phyloP scores from a whole-genome alignment of 164 flowering plant genomes.

The Aristolochia californica region DNA sequence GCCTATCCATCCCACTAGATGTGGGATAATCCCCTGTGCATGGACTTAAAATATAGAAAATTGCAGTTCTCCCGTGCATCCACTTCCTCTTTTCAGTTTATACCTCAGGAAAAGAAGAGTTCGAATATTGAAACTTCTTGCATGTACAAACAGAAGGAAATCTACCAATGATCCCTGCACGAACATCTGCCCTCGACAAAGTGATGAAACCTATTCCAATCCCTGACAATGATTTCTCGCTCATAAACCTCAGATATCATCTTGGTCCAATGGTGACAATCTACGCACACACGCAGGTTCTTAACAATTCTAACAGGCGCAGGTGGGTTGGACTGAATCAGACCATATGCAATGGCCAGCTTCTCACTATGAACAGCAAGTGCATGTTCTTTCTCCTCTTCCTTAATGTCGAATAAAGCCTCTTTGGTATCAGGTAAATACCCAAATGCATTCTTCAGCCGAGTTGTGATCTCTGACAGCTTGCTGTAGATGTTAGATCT shows the following conservation, averaged over 20 bases:
- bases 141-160: not conserved
- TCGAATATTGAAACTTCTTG: too few relatives aligned
- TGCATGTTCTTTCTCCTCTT: constrained; percentile 24
- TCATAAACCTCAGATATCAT: constrained; percentile 31
- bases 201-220: constrained; percentile 49
- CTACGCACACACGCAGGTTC: constrained; percentile 19
- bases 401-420: constrained; percentile 21
- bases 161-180: constrained; percentile 44
- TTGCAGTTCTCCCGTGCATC: too few relatives aligned
- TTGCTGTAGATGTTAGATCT: constrained; percentile 9
- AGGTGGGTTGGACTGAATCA: constrained; percentile 5
- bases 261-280: constrained; percentile 20
- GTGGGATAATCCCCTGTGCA: too few relatives aligned
- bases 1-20: too few relatives aligned
- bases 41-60: too few relatives aligned
- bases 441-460: constrained; percentile 11
- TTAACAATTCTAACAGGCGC: constrained; percentile 14
- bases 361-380: constrained; percentile 24
- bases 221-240: constrained; percentile 37
- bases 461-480: constrained; percentile 16
- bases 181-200: constrained; percentile 45
- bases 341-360: constrained; percentile 26
- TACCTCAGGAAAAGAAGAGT: too few relatives aligned
- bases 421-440: constrained; percentile 21
- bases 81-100: not conserved